A percentile compares a stretch with the other conserved stretches of the same genome.
These are phyloP conservation scores for Geotrichum histeridarum DNA, from an alignment of 1,139 yeast species.

Conservation along the genomic window DNA sequence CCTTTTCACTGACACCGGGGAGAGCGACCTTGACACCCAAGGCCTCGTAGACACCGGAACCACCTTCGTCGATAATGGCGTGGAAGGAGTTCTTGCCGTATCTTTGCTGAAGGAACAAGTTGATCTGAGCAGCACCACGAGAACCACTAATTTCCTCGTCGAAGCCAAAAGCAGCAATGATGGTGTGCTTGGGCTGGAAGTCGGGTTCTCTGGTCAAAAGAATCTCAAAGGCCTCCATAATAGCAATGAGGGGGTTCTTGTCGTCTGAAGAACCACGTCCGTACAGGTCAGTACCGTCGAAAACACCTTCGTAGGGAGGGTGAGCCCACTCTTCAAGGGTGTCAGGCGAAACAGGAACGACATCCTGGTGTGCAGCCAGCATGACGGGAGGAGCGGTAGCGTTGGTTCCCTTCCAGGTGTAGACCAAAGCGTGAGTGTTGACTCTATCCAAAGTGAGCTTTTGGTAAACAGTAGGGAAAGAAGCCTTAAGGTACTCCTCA, in stretches of 20 bases:
- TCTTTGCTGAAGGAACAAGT: slow-evolving; percentile 42
- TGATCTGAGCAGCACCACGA: slow-evolving; percentile 50
- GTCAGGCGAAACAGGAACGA: slow-evolving; percentile 68
- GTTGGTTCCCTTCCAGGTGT: slow-evolving; percentile 60
- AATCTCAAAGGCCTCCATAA: slow-evolving; percentile 55
- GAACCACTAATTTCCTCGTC: slow-evolving; percentile 67
- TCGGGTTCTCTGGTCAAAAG: slow-evolving; percentile 41
- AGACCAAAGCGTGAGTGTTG: slow-evolving; percentile 62
- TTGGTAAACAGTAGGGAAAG: slow-evolving; percentile 57
- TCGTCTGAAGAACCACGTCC: slow-evolving; percentile 69
- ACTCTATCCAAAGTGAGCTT: slow-evolving; percentile 50
- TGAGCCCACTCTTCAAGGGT: slow-evolving; percentile 58
- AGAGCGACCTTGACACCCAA: slow-evolving; percentile 49
- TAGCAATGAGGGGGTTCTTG: slow-evolving; percentile 53
- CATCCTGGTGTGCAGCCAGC: slow-evolving; percentile 76
- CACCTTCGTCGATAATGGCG: slow-evolving; percentile 63
- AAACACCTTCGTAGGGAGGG: slow-evolving; percentile 66
- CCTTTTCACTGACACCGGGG: slow-evolving; percentile 65
- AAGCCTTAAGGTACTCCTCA: slow-evolving; percentile 49
- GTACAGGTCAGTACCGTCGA: slow-evolving; percentile 53
- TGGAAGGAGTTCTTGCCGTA: slow-evolving; percentile 56
- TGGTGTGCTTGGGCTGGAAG: slow-evolving; percentile 51
- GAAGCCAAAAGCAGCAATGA: slow-evolving; percentile 59
- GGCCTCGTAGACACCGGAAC: slow-evolving; percentile 38
- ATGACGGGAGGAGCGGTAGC: slow-evolving; percentile 54